These are phyloP conservation scores for Poa pratensis DNA, from an alignment of 176 grass and related monocot genomes.

Conservation along the genomic window DNA sequence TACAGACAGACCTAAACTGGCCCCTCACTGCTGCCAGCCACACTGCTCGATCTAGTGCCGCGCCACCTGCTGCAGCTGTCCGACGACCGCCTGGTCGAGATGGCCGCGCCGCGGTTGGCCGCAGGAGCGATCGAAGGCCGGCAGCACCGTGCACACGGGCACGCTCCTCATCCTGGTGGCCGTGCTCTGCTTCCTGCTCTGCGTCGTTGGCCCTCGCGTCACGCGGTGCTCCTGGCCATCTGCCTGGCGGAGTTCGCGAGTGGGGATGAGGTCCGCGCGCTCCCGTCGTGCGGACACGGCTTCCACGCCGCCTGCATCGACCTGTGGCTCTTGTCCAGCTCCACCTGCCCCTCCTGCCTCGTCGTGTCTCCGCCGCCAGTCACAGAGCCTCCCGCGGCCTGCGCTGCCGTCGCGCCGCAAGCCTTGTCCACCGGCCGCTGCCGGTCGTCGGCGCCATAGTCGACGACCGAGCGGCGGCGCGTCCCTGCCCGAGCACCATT, in stretches of 20 bases:
- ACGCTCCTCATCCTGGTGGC: conserved; percentile 69
- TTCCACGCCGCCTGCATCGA: conserved; percentile 89
- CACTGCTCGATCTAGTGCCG: not conserved
- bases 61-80: not conserved
- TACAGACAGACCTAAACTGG: conserved; percentile 10
- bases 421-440: conserved; percentile 17
- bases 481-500: no score
- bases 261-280: conserved; percentile 74
- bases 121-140: not conserved
- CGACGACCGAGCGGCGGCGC: no score
- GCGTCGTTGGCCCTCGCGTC: conserved; percentile 69
- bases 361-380: conserved; percentile 6
- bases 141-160: conserved; percentile 57
- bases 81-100: conserved; percentile 11
- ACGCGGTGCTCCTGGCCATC: conserved; percentile 70
- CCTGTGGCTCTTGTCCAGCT: conserved; percentile 74
- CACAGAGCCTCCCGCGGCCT: not conserved
- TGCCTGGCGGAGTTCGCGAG: conserved; percentile 73
- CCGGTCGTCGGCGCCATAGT: conserved; percentile 26
- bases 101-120: conserved; percentile 8
- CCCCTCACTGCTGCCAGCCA: not conserved
- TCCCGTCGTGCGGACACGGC: conserved; percentile 77
- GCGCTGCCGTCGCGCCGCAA: not conserved
- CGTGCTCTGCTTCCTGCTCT: conserved; percentile 70
- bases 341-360: conserved; percentile 87